Evolutionary conservation across 805 yeast species (phyloP), one percentile per base, ranked within the genome.

Genomic region (Teunomyces cretensis): DNA sequence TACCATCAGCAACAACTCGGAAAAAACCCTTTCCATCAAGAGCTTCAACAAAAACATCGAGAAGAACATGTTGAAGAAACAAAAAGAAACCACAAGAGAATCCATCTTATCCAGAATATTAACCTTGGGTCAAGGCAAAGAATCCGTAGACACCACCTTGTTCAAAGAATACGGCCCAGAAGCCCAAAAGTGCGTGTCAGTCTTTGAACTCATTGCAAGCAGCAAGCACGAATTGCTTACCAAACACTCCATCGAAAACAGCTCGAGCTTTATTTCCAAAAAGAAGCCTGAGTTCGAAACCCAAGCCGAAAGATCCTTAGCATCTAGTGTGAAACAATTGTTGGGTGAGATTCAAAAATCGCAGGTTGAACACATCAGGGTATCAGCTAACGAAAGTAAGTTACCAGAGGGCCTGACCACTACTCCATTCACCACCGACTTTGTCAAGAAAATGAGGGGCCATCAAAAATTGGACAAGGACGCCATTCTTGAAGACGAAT

Each of bases 401-500:
- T 50, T 64, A 44, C 57, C 69, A 1, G 70, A 64, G 31, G 56
- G 54, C 30, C 42, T 61, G 14, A 54, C 53, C 26, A 35, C 56
- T 27, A 37, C 62, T 27, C 69, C 73, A 11, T 70, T 53, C 54
- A 45, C 64, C 33, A 46, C 66, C 6, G 45, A 51, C 26, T 69
- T 57, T 44, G 64, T 61, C 22, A 44, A 53, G 30, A 57, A 57
- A 15, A 50, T 68, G 44, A 48, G 39, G 43, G 78, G 33, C 60
- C 78, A 53, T 53, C 58, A 50, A 50, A 47, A 72, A 35, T 62
- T 72, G 48, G 62, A 79, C 44, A 63, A 68, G 36, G 78, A 77
- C 7, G 75, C 72, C 16, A 60, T 80, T 6, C 41, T 61, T 26
- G 86, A 80, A 57, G 74, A 79, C 49, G 86, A 80, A 54, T 47